Base-by-base conservation (phyloP, 805 yeast genomes). In the Jamesozyma lodderae region DNA sequence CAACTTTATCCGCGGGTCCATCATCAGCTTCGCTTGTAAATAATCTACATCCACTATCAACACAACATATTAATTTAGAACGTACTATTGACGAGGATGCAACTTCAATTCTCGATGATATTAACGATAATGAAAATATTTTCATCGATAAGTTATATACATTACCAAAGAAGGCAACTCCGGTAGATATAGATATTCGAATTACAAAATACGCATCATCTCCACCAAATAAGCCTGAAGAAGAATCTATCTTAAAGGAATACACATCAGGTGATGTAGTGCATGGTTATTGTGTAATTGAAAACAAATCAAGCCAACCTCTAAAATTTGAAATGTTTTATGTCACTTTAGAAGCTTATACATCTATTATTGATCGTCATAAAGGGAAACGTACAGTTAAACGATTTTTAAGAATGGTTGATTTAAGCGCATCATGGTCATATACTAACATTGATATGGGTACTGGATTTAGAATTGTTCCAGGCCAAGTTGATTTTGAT, bases 311-410 rank as follows among this genome's bases (percentile, higher is more conserved):
- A 2, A 37, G 52, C 1, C 45, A 57, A 14, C 60, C 66, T 0
- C 62, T 77, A n/a, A 69, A 70, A 6, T 77, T 76, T 48, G 79
- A 76, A 43, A 73, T 74, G 75, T 68, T 75, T 44, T 66, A 73
- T 38, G 70, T 76, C 6, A 63, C 77, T 1, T 60, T 77, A 23
- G 82, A 77, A 49, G 82, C 81, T 1, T 57, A 53, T 14, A 51
- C 61, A 19, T 61, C 65, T 4, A 39, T 57, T 0, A 37, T 42
- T 19, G 55, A 55, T 30, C 33, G 33, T 7, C 30, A 35, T 4
- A 36, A 30, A 25, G 41, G 37, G 22, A 52, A 51, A 30, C 44
- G 46, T 35, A 46, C 51, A 1, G 50, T 46, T 11, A 57, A 57
- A 32, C 62, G 61, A 20, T 67, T 73, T 43, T 49, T 74, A 35